Conservation (phyloP, 2,329 filamentous ascomycete genomes). For the Leptographium flavum region DNA sequence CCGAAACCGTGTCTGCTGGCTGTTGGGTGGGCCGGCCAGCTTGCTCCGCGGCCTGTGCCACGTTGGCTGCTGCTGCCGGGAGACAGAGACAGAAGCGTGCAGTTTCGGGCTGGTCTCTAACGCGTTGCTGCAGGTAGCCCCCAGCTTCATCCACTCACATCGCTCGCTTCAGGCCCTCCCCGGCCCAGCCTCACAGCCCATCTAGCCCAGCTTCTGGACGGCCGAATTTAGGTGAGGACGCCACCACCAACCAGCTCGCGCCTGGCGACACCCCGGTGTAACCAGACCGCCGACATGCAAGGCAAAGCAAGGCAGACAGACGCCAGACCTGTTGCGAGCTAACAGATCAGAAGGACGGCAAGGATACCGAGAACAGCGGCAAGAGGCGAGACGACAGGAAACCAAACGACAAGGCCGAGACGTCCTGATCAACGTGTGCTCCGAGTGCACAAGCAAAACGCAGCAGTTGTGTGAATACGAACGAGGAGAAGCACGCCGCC, state of each 20-base stretch:
- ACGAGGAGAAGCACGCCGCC: neutral
- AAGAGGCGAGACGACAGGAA: neutral
- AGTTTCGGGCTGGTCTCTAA: neutral
- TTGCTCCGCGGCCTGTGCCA: constrained; percentile 3
- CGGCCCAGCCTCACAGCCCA: neutral
- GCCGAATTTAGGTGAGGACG: constrained; percentile 7
- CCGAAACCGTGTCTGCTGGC: neutral
- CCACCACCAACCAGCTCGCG: constrained; percentile 15
- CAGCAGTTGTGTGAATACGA: no score
- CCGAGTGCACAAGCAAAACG: neutral
- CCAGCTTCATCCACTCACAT: constrained; percentile 2
- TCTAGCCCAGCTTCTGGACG: neutral
- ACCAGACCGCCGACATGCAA: constrained; percentile 10
- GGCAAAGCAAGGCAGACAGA: no score
- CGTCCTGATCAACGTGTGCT: neutral
- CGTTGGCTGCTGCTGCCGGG: constrained; percentile 1
- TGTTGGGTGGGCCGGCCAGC: neutral
- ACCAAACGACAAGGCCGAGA: neutral
- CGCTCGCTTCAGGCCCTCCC: neutral
- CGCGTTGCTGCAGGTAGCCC: constrained; percentile 3
- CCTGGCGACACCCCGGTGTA: constrained; percentile 14
- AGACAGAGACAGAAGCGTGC: neutral
- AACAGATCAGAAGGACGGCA: no score
- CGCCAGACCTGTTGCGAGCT: no score
- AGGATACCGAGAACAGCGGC: constrained; percentile 10